A percentile compares a stretch with the other conserved stretches of the same genome.
Evolutionary conservation across 148 eudicot genomes (phyloP).

Genomic region (Rhododendron henanense): DNA sequence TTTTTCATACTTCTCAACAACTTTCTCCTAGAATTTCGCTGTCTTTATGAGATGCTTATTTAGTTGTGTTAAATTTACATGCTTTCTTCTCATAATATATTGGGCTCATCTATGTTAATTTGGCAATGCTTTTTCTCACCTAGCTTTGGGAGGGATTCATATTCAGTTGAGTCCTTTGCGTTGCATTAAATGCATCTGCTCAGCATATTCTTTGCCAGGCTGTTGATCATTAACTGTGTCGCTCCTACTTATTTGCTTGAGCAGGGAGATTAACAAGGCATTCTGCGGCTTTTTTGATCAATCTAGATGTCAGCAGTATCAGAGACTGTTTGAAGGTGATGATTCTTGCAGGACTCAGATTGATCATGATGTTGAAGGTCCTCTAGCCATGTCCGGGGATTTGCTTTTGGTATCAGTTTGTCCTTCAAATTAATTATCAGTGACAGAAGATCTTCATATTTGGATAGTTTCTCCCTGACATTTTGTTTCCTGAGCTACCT

Average conservation of each 20-base stretch:
- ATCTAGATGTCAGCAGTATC: slow-evolving; percentile 32
- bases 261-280: slow-evolving; percentile 92
- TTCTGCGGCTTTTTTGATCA: slow-evolving; percentile 80
- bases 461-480: neutral
- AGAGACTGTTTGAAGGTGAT: slow-evolving; percentile 22
- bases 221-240: slow-evolving; percentile 1
- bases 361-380: slow-evolving; percentile 22
- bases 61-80: neutral
- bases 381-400: slow-evolving; percentile 14
- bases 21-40: neutral
- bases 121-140: neutral
- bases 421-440: neutral
- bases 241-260: slow-evolving; percentile 11
- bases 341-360: slow-evolving; percentile 4
- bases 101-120: neutral
- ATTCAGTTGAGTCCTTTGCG: neutral
- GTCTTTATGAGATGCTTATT: neutral
- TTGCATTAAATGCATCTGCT: neutral
- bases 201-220: neutral
- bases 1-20: neutral
- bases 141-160: slow-evolving; percentile 2
- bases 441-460: neutral
- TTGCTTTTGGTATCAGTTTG: slow-evolving; percentile 26
- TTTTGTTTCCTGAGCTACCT: neutral
- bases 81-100: neutral